These are phyloP conservation scores for Paecilomyces variotii DNA, from an alignment of 2,329 filamentous ascomycete species.

Conservation along the genomic window DNA sequence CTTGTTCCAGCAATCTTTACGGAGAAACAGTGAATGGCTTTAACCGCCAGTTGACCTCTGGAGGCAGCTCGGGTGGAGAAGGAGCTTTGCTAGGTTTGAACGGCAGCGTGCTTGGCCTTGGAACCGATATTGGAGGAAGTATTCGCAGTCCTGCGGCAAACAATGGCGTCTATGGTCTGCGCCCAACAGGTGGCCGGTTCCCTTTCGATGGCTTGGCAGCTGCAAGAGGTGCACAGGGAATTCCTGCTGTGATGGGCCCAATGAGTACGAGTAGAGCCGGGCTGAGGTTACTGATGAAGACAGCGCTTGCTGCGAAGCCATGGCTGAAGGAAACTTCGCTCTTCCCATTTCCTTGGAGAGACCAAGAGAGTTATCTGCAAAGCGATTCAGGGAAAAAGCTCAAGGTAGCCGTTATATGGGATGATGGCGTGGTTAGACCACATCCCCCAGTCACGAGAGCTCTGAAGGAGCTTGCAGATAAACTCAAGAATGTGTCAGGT, in stretches of 20 bases:
- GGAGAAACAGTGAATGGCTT: background rate
- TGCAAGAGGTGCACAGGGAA: background rate
- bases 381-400: conserved; percentile 31
- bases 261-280: conserved; percentile 46
- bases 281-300: conserved; percentile 34
- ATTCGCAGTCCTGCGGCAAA: conserved; percentile 33
- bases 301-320: conserved; percentile 35
- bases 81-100: background rate
- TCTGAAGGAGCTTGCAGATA: conserved; percentile 35
- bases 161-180: conserved; percentile 32
- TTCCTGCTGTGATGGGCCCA: conserved; percentile 35
- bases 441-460: conserved; percentile 56
- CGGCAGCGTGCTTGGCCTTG: conserved; percentile 9
- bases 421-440: conserved; percentile 53
- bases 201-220: conserved; percentile 32
- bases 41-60: background rate
- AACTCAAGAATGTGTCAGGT: conserved; percentile 6
- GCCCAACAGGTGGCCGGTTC: conserved; percentile 34
- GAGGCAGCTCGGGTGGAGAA: background rate
- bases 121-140: conserved; percentile 33
- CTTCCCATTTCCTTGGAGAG: conserved; percentile 46
- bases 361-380: conserved; percentile 19
- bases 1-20: background rate
- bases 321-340: conserved; percentile 47
- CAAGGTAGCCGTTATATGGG: conserved; percentile 50